Evolutionary conservation across 306 rosid species (phyloP), one percentile per base, ranked within the genome.

Genomic region (Castanospermum australe): DNA sequence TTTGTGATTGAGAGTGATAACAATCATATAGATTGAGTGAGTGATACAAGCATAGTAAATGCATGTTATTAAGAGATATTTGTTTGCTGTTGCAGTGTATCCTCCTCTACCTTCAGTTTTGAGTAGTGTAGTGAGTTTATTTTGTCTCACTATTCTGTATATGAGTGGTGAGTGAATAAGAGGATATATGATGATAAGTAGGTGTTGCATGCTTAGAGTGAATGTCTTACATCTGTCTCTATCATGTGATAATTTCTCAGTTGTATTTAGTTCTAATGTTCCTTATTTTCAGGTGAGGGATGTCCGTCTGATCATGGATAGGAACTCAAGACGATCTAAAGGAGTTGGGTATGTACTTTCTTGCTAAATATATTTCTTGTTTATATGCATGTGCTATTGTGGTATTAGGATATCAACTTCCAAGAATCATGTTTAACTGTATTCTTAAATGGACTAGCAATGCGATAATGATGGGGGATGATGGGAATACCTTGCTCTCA

Each of bases 401-500:
- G 79, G 85, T 93, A 87, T 87, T 84, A 76, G 90, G 88, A 77
- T 89, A 82, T 84, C 86, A 79, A 88, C 79, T 90, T 82, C 83
- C 80, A 89, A 87, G 94, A 82, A 87, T 93, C 92, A 93, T 86
- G 85, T 90, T 95, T 95, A 95, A 95, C 97, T 91, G 98, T 93
- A 95, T 93, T 93, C 96, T 95, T 91, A 93, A 95, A 92, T 95
- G 96, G 47, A 95, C 96, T 95, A 95, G 99, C 97, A 92, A 85
- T 95, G 99, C 99, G 97, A 90, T 93, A 87, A 94, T 95, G 99
- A 91, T 95, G 99, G 89, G 99, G 97, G 99, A 93, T 95, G 99
- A 84, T 95, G 99, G 97, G 98, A 91, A 91, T 95, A 91, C 98
- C 93, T 86, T 91, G 99, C 98, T 90, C 89, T 81, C 99, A 92